A percentile compares a stretch with the other conserved stretches of the same genome.
These are phyloP conservation scores for Hysterium pulicare DNA, from an alignment of 2,329 filamentous ascomycete genomes.

Conservation along the genomic window DNA sequence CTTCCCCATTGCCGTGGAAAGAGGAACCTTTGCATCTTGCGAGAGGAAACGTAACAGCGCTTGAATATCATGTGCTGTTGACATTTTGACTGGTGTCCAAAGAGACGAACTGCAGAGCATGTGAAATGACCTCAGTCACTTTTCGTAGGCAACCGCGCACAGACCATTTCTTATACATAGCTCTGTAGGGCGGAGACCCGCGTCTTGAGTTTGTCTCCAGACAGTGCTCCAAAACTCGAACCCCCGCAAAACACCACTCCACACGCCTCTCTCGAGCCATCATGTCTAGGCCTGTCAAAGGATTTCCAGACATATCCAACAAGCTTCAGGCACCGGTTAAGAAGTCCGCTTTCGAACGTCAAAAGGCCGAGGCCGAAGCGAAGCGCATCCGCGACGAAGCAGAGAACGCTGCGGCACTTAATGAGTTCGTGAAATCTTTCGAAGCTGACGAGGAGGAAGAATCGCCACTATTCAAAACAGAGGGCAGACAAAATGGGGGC, in stretches of 20 bases:
- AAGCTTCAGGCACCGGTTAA: constrained; percentile 3
- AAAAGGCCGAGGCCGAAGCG: constrained; percentile 84
- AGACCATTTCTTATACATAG: too few relatives aligned
- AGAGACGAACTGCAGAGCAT: too few relatives aligned
- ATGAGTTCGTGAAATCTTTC: constrained; percentile 82
- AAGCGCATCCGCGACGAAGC: constrained; percentile 80
- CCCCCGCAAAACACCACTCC: neutral
- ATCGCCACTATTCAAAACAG: constrained; percentile 10
- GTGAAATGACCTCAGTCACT: too few relatives aligned
- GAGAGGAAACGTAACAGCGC: constrained; percentile 55
- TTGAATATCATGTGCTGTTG: constrained; percentile 40
- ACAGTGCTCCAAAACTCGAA: neutral
- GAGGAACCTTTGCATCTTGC: constrained; percentile 55
- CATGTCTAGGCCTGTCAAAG: neutral
- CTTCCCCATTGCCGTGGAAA: constrained; percentile 54
- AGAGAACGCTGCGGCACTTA: constrained; percentile 81
- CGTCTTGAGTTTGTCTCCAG: too few relatives aligned
- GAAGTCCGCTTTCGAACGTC: constrained; percentile 83
- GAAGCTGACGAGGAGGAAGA: constrained; percentile 48
- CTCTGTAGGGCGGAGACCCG: too few relatives aligned
- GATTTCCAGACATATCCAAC: constrained; percentile 2
- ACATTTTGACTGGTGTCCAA: constrained; percentile 24
- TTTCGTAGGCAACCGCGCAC: too few relatives aligned
- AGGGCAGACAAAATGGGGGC: neutral
- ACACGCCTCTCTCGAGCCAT: neutral